Percentiles rank a stretch among this genome's conserved stretches.
These are phyloP conservation scores for Colletotrichum camelliae DNA, from an alignment of 2,329 filamentous ascomycete species.

Conservation along the genomic window DNA sequence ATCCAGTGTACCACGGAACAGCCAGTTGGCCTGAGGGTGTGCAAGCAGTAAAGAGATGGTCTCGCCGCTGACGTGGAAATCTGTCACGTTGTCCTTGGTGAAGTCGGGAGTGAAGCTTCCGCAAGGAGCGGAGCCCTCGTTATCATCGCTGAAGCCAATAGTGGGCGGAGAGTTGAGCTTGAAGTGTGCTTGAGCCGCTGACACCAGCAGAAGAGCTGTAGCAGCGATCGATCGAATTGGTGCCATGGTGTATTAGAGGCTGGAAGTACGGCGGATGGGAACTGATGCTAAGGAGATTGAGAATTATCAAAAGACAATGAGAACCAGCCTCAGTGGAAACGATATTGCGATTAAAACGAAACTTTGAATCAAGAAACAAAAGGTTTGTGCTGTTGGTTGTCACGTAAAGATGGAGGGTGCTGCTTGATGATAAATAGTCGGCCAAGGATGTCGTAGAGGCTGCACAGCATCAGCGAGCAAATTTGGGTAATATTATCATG, in stretches of 20 bases:
- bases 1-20: slow-evolving; percentile 64
- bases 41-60: slow-evolving; percentile 50
- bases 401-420: background rate
- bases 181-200: slow-evolving; percentile 58
- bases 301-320: background rate
- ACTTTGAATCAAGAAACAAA: background rate
- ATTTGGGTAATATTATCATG: background rate
- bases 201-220: slow-evolving; percentile 33
- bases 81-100: slow-evolving; percentile 37
- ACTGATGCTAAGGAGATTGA: background rate
- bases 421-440: background rate
- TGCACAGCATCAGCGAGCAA: background rate
- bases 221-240: slow-evolving; percentile 33
- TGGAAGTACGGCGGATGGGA: background rate
- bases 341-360: background rate
- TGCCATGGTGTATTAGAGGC: background rate
- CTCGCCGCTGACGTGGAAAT: slow-evolving; percentile 64
- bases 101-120: slow-evolving; percentile 41
- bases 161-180: slow-evolving; percentile 50
- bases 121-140: slow-evolving; percentile 50
- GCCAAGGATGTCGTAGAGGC: background rate
- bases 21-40: slow-evolving; percentile 59
- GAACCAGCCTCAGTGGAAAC: background rate
- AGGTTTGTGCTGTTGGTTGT: background rate
- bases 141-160: slow-evolving; percentile 49